phyloP scores from a whole-genome alignment of 306 rosid genomes.

The Cucumis sativus region DNA sequence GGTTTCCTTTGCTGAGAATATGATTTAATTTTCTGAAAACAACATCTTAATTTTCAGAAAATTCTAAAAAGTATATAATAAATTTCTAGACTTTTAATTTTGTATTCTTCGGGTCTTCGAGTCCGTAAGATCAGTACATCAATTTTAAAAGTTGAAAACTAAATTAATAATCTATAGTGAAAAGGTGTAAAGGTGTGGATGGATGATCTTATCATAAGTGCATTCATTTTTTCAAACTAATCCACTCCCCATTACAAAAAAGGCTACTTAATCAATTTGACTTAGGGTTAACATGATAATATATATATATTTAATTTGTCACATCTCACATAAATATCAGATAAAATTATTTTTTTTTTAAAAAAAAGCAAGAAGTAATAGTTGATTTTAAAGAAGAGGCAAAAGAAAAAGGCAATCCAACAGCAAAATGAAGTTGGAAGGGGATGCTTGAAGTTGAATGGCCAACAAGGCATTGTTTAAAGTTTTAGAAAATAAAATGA shows the following conservation, averaged over 20 bases:
- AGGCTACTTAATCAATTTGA: not conserved
- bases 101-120: no score
- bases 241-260: not conserved
- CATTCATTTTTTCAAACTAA: not conserved
- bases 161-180: no score
- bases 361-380: no score
- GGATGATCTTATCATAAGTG: not conserved
- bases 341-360: not conserved
- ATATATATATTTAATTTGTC: not conserved
- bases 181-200: no score
- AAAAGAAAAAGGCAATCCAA: not conserved
- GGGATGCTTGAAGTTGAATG: not conserved
- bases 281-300: not conserved
- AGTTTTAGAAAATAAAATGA: not conserved
- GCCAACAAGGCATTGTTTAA: not conserved
- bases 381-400: no score
- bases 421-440: not conserved
- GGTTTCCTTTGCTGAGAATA: no score
- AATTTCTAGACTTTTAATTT: no score
- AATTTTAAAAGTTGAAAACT: no score
- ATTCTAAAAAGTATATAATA: no score
- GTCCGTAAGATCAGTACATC: no score
- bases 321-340: not conserved
- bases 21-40: no score
- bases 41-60: no score